Base-by-base conservation (phyloP, 1,284 basidiomycete genomes). In the Grifola frondosa region DNA sequence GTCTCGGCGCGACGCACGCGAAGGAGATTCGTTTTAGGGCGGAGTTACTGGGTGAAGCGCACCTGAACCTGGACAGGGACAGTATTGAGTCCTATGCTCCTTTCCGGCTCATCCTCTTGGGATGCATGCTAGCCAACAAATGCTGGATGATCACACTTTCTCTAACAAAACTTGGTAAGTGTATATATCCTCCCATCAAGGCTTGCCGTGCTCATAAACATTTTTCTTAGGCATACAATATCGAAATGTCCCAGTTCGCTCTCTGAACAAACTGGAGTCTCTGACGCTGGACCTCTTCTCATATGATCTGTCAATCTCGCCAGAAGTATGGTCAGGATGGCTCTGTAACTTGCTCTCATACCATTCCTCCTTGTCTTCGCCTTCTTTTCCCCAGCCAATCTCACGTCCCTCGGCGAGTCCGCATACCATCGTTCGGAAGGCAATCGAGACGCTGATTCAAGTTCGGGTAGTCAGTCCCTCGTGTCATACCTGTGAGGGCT, bases 71-170 rank as follows among this genome's bases (percentile, higher is more conserved):
- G 20, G 77, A 80, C 34, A 69, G 74, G 42, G 79, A 80, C 40
- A 66, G 71, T 3, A 66, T 69, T 40, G 81, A 85, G 59, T 68
- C 69, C 8, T 72, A 70, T 48, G 80, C 79, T 2, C 78, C 82
- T 10, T 89, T 88, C 62, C 78, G 84, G 38, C 66, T 90, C 30
- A 74, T 91, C 47, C 75, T 91, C 15, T 71, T 94, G n/a, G 91
- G 90, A 23, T 86, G 87, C 50, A 88, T 92, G 80, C 71, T 93
- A 29, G 86, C 91, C 17, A 93, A 93, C 65, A 94, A 94, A 68
- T 93, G 91, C 61, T 94, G 52, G 91, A 94, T 59, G 91, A 94
- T 59, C 90, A 93, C 59, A 93, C 91, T 0, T 94, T 92, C 66
- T 88, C 89, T 39, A 92, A 91, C 69, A 91, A 91, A 71, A 93